phyloP scores from a whole-genome alignment of 495 filamentous ascomycete genomes.

The Penicillium macrosclerotiorum region DNA sequence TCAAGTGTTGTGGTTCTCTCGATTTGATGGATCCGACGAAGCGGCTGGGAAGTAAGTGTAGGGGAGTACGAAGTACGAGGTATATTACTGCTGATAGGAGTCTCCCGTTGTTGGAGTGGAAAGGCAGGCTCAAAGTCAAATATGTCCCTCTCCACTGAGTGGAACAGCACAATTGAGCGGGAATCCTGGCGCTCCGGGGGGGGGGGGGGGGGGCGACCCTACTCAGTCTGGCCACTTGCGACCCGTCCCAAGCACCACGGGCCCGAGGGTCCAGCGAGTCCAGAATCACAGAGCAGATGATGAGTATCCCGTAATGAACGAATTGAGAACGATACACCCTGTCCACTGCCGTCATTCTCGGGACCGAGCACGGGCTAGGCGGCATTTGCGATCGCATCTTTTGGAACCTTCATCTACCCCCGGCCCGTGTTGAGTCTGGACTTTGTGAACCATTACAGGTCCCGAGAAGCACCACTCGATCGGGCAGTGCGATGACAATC shows the following conservation, averaged over 20 bases:
- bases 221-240: background rate
- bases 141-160: too few species aligned
- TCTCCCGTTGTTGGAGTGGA: too few species aligned
- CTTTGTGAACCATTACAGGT: background rate
- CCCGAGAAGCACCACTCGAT: background rate
- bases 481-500: background rate
- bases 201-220: too few species aligned
- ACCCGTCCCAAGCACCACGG: background rate
- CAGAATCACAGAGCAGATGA: background rate
- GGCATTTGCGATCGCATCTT: conserved; percentile 5
- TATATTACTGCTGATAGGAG: too few species aligned
- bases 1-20: background rate
- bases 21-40: background rate
- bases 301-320: background rate
- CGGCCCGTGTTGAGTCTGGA: background rate
- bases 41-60: too few species aligned
- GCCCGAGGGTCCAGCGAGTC: too few species aligned
- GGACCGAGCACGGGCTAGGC: conserved; percentile 1
- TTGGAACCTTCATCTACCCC: background rate
- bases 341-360: conserved; percentile 1
- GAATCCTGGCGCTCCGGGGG: background rate
- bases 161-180: background rate
- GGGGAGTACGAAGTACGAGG: background rate
- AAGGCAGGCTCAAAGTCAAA: too few species aligned
- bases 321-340: too few species aligned